phyloP scores from a whole-genome alignment of 805 yeast species.

The Lachancea mirantina region DNA sequence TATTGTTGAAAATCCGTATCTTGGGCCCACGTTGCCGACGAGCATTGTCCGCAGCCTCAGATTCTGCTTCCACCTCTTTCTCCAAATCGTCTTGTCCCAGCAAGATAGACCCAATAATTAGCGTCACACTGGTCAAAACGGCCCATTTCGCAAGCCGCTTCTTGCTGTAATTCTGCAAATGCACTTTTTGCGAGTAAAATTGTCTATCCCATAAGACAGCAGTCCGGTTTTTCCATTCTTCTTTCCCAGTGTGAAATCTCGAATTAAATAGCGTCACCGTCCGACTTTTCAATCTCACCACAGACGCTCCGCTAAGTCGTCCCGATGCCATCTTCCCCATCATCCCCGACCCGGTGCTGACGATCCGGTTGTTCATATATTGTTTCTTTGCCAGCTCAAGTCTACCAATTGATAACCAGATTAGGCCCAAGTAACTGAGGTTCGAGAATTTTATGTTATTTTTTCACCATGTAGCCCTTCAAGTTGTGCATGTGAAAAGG shows the following conservation, averaged over 20 bases:
- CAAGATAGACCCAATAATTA: slow-evolving; percentile 22
- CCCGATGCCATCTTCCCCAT: slow-evolving; percentile 16
- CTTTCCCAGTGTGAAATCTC: slow-evolving; percentile 14
- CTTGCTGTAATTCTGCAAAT: slow-evolving; percentile 7
- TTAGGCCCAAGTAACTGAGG: too few species aligned
- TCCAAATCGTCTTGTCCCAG: slow-evolving; percentile 19
- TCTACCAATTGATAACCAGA: too few species aligned
- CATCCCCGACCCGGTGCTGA: slow-evolving; percentile 19
- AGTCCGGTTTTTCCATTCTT: too few species aligned
- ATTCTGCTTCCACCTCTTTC: slow-evolving; percentile 20
- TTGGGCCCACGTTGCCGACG: slow-evolving; percentile 25
- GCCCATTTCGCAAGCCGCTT: slow-evolving; percentile 22
- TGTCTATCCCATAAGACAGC: slow-evolving; percentile 19
- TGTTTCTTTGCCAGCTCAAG: too few species aligned
- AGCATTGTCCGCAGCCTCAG: slow-evolving; percentile 29
- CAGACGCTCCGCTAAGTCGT: slow-evolving; percentile 6
- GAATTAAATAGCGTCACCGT: slow-evolving; percentile 21
- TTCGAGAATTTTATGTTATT: too few species aligned
- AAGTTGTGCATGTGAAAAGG: neutral
- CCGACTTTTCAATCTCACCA: slow-evolving; percentile 21
- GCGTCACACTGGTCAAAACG: slow-evolving; percentile 25
- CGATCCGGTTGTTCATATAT: too few species aligned
- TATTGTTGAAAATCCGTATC: slow-evolving; percentile 32
- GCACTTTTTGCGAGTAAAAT: slow-evolving; percentile 12
- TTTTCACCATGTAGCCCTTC: too few species aligned